Percentiles rank a stretch among this genome's conserved stretches.
These are phyloP conservation scores for Xylaria scruposa DNA, from an alignment of 495 filamentous ascomycete genomes.

Conservation along the genomic window DNA sequence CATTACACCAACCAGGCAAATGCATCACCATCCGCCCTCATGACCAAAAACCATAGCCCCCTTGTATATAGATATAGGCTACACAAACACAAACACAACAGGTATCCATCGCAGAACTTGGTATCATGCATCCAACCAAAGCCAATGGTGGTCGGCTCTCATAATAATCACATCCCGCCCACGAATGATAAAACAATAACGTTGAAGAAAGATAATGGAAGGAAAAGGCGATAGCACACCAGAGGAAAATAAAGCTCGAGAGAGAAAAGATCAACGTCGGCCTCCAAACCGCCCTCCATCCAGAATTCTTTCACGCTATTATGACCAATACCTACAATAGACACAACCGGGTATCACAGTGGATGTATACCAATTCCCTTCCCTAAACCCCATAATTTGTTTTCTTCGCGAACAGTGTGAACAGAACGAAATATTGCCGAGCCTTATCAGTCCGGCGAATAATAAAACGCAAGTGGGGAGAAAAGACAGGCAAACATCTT, in stretches of 20 bases:
- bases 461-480: not conserved
- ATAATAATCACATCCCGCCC: not conserved
- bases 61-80: slow-evolving; percentile 1
- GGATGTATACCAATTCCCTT: not conserved
- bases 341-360: not conserved
- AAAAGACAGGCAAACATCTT: not conserved
- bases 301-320: not conserved
- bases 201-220: not conserved
- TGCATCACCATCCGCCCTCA: not conserved
- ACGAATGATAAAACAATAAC: not conserved
- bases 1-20: slow-evolving; percentile 1
- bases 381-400: not conserved
- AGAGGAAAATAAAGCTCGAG: not conserved
- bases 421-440: slow-evolving; percentile 1
- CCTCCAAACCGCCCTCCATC: not conserved
- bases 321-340: slow-evolving; percentile 5
- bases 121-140: not conserved
- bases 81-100: not conserved
- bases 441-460: not conserved
- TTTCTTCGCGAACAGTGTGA: not conserved
- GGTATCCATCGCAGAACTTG: not conserved
- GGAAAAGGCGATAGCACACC: not conserved
- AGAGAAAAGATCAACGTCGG: not conserved
- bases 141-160: not conserved
- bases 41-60: not conserved